Evolutionary conservation across 2,329 filamentous ascomycete genomes (phyloP).

Genomic region (Blumeria hordei): DNA sequence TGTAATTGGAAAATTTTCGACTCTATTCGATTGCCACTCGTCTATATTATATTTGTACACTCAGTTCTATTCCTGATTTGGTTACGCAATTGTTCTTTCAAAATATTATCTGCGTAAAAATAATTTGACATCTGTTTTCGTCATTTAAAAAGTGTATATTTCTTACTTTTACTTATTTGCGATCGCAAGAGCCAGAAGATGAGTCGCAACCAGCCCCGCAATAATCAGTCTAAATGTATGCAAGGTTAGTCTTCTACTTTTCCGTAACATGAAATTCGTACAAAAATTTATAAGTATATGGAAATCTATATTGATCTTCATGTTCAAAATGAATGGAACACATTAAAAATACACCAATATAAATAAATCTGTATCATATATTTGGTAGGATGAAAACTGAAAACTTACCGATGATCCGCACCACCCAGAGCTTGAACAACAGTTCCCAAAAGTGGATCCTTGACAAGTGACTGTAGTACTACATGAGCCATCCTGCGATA

Average conservation of each 20-base stretch:
- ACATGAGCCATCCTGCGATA: conserved; percentile 6
- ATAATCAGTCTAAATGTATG: neutral
- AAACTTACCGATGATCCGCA: conserved; percentile 9
- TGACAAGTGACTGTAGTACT: conserved; percentile 9
- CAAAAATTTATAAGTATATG: neutral
- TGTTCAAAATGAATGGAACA: neutral
- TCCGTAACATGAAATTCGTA: neutral
- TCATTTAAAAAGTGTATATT: too few relatives aligned
- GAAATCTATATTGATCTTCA: neutral
- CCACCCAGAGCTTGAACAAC: conserved; percentile 14
- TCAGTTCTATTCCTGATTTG: too few relatives aligned
- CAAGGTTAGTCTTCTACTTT: neutral
- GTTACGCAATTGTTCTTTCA: too few relatives aligned
- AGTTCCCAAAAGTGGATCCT: conserved; percentile 9
- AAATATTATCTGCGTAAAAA: too few relatives aligned
- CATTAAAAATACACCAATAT: neutral
- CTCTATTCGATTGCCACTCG: too few relatives aligned
- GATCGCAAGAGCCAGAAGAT: neutral
- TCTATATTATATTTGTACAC: too few relatives aligned
- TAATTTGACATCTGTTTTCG: too few relatives aligned
- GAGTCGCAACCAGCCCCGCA: neutral
- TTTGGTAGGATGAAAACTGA: neutral
- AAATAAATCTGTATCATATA: neutral
- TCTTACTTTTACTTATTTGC: too few relatives aligned
- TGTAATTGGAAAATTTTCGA: too few relatives aligned